Base-by-base conservation (phyloP, 2,329 filamentous ascomycete genomes). In the Botryosphaeria dothidea region DNA sequence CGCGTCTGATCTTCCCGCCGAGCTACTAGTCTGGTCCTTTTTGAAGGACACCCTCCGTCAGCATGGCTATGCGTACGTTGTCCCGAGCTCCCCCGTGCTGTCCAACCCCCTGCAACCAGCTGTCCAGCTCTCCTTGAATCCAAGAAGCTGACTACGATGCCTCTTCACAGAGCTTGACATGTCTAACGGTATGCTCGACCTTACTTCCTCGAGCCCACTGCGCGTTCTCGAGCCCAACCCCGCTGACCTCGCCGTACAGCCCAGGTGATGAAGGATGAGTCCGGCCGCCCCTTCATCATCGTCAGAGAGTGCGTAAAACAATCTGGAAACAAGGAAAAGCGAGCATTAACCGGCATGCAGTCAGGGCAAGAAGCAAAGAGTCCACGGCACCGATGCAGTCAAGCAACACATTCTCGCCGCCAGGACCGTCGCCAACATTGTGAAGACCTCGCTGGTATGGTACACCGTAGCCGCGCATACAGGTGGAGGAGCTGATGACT, bases 391-490 rank as follows among this genome's bases (percentile, higher is more conserved):
- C 79, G 95, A 99, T 76, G 95, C 95, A 62, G 92, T 99, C 79
- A 99, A 99, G 82, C 92, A 93, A 74, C 96, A 99, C 82, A 99
- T 99, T 74, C 88, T 98, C 73, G 94, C 95, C 67, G 96, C 96
- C 64, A 90, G 93, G 77, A 98, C 95, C 66, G 93, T 99, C 72
- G 91, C 95, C 71, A 96, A 93, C 82, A 95, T 99, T 73, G 92
- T 99, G 81, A 97, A 96, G 85, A 95, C 92, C 67, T 99, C 96
- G 69, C 86, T 99, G 73, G 85, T 87, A 83, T 68, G 80, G 60
- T 64, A 58, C 31, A 61, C 29, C 6, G 38, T 23, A 60, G 25
- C 15, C 17, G 56, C 56, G 41, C 25, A 46, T 7, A 17, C n/a
- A 34, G 51, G 21, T 11, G 31, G 31, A 31, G 41, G 29, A 34